Evolutionary conservation across 1,284 basidiomycete species (phyloP).

Genomic region (Cerioporus squamosus): DNA sequence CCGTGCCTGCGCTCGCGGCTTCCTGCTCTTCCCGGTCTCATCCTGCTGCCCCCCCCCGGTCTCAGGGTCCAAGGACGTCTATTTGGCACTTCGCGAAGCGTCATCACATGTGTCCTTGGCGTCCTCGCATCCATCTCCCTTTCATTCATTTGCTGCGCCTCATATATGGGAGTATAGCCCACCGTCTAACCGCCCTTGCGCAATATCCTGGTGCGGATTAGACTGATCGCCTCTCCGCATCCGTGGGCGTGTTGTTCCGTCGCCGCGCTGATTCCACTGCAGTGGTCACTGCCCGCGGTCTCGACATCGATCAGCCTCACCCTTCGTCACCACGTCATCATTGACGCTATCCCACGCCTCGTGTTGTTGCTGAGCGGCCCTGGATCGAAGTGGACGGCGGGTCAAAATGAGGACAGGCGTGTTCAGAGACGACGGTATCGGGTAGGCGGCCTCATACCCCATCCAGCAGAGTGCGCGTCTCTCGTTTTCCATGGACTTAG

Average conservation of each 20-base stretch:
- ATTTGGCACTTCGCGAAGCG: constrained; percentile 17
- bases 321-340: constrained; percentile 18
- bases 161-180: background rate
- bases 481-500: background rate
- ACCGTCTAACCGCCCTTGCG: background rate
- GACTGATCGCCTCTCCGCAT: constrained; percentile 11
- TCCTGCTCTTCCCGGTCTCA: background rate
- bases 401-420: constrained; percentile 3
- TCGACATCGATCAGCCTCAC: constrained; percentile 9
- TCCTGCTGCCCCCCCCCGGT: constrained; percentile 15
- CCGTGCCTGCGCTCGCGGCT: constrained; percentile 8
- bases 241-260: background rate
- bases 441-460: too few species aligned
- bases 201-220: constrained; percentile 5
- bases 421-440: background rate
- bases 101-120: constrained; percentile 9
- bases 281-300: background rate
- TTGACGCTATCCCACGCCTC: constrained; percentile 19
- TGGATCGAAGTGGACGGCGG: constrained; percentile 3
- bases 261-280: constrained; percentile 1
- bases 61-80: constrained; percentile 10
- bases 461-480: background rate
- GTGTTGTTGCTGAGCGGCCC: constrained; percentile 13
- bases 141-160: background rate
- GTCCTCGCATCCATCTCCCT: constrained; percentile 2